phyloP scores from a whole-genome alignment of 805 yeast species.

The Kregervanrija pseudodelftensis region DNA sequence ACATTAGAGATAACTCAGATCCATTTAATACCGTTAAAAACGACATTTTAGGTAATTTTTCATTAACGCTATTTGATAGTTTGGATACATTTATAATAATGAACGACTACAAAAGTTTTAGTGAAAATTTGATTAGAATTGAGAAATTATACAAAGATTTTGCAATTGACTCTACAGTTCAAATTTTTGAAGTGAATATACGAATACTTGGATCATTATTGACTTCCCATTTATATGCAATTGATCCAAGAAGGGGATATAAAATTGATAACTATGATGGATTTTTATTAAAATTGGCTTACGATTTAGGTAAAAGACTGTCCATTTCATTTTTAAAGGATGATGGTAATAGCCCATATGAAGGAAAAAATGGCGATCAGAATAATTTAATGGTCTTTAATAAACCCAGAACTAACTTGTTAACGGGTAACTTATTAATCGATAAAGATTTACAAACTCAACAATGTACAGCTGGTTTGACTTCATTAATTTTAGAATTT shows the following conservation, averaged over 20 bases:
- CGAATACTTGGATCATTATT: slow-evolving; percentile 77
- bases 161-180: slow-evolving; percentile 63
- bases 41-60: slow-evolving; percentile 80
- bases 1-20: slow-evolving; percentile 54
- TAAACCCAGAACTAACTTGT: slow-evolving; percentile 68
- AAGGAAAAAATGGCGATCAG: too few relatives aligned
- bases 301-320: slow-evolving; percentile 66
- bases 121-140: slow-evolving; percentile 35
- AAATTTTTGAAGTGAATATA: slow-evolving; percentile 83
- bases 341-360: not conserved
- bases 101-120: slow-evolving; percentile 54
- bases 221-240: slow-evolving; percentile 69
- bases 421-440: slow-evolving; percentile 39
- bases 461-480: slow-evolving; percentile 85
- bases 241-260: slow-evolving; percentile 39
- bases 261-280: slow-evolving; percentile 53
- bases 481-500: slow-evolving; percentile 76
- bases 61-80: slow-evolving; percentile 72
- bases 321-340: slow-evolving; percentile 58
- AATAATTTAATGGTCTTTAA: slow-evolving; percentile 38
- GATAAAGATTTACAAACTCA: slow-evolving; percentile 44
- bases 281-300: slow-evolving; percentile 61
- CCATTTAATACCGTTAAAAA: slow-evolving; percentile 52
- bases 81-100: slow-evolving; percentile 73
- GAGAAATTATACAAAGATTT: slow-evolving; percentile 36